Percentiles rank a stretch among this genome's conserved stretches.
Evolutionary conservation across 805 yeast species (phyloP).

Genomic region (Candida sithepensis): DNA sequence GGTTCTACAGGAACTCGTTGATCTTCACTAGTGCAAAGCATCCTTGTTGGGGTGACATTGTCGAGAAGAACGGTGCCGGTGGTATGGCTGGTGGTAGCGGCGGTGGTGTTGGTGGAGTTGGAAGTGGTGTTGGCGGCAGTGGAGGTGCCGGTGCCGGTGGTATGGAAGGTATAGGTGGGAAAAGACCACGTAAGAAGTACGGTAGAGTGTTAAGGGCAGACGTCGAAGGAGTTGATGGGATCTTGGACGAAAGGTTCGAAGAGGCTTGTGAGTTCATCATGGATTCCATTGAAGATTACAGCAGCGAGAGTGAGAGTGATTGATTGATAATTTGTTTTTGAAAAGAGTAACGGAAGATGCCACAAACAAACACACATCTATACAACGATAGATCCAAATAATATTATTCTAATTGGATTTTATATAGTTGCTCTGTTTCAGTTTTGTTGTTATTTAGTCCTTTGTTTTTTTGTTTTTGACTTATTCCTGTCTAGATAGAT

Average conservation of each 20-base stretch:
- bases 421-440: too few relatives aligned
- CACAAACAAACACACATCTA: too few relatives aligned
- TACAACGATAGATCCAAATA: too few relatives aligned
- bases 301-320: conserved; percentile 29
- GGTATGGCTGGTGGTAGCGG: too few relatives aligned
- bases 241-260: conserved; percentile 75
- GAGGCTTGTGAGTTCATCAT: conserved; percentile 82
- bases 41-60: conserved; percentile 67
- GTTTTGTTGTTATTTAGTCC: too few relatives aligned
- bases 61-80: conserved; percentile 23
- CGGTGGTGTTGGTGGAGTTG: too few relatives aligned
- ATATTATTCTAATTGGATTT: too few relatives aligned
- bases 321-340: too few relatives aligned
- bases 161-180: conserved; percentile 31
- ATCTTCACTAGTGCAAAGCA: conserved; percentile 74
- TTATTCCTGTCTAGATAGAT: too few relatives aligned
- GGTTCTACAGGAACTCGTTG: conserved; percentile 86
- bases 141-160: background rate
- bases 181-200: conserved; percentile 83
- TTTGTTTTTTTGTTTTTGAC: too few relatives aligned
- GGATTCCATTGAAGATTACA: conserved; percentile 72
- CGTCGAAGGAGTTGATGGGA: conserved; percentile 68
- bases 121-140: too few relatives aligned
- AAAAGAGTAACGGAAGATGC: too few relatives aligned
- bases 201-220: conserved; percentile 83